Evolutionary conservation across 148 eudicot species (phyloP).

Genomic region (Silene conica): DNA sequence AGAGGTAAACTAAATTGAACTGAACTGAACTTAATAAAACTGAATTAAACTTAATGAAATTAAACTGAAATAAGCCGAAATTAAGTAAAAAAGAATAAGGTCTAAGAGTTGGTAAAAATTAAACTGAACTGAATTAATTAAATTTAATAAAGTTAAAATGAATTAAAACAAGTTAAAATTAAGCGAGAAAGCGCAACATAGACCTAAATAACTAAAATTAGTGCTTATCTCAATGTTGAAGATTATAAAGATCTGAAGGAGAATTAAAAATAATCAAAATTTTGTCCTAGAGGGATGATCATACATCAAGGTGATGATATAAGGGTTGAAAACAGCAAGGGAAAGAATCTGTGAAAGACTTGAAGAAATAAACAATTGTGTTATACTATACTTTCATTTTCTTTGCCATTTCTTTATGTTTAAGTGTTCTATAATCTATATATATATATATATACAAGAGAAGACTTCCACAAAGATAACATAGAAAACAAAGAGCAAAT

Average conservation of each 20-base stretch:
- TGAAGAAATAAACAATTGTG: constrained; percentile 3
- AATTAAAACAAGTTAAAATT: no score
- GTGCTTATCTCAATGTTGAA: background rate
- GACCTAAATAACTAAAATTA: background rate
- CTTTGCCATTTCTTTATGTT: background rate
- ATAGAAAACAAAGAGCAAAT: background rate
- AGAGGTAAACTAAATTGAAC: no score
- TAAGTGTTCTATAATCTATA: background rate
- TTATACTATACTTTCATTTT: constrained; percentile 7
- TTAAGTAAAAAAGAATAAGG: no score
- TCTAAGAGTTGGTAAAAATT: no score
- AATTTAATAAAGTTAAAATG: no score
- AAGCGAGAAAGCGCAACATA: no score
- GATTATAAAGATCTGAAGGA: background rate
- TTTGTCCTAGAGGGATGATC: background rate
- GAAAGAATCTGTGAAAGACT: constrained; percentile 11
- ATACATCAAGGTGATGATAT: constrained; percentile 6
- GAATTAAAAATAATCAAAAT: background rate
- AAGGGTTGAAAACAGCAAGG: constrained; percentile 4
- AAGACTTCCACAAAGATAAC: constrained; percentile 1
- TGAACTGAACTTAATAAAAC: no score
- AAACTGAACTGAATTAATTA: no score
- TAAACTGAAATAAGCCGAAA: no score
- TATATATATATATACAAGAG: constrained; percentile 4
- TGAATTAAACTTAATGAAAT: no score